phyloP scores from a whole-genome alignment of 2,329 filamentous ascomycete species.

The Plectosphaerella plurivora region DNA sequence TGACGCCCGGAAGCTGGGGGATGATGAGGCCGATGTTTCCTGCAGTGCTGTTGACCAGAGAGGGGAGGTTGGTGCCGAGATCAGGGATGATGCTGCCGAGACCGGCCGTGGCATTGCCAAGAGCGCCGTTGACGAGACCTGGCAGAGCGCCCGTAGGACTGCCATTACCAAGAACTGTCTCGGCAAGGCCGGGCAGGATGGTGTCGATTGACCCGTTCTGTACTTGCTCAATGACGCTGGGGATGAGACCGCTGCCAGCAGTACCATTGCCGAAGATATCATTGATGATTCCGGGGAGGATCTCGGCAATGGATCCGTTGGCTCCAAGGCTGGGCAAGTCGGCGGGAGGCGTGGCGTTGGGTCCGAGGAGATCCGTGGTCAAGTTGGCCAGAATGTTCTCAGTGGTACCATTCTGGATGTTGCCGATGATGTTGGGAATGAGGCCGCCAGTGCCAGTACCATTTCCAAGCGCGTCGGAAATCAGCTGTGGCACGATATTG shows the following conservation, averaged over 20 bases:
- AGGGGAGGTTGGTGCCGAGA: neutral
- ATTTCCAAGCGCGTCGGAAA: neutral
- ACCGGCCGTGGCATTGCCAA: neutral
- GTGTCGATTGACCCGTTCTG: neutral
- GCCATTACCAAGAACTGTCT: neutral
- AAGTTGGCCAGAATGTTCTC: neutral
- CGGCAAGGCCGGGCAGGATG: neutral
- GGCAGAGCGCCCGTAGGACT: neutral
- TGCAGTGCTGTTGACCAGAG: neutral
- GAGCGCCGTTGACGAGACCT: neutral
- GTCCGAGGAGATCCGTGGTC: neutral
- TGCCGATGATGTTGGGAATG: neutral
- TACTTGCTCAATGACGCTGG: neutral
- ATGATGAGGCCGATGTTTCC: neutral
- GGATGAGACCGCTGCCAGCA: neutral
- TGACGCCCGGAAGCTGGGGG: neutral
- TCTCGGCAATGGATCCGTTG: neutral
- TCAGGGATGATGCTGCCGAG: neutral
- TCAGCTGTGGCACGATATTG: neutral
- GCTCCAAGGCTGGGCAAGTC: neutral
- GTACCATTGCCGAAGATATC: conserved; percentile 1
- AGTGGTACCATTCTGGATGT: neutral
- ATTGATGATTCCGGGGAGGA: neutral
- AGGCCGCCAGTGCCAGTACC: neutral
- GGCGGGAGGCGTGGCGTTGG: neutral